phyloP scores from a whole-genome alignment of 805 yeast species.

The Nematodospora valgi region DNA sequence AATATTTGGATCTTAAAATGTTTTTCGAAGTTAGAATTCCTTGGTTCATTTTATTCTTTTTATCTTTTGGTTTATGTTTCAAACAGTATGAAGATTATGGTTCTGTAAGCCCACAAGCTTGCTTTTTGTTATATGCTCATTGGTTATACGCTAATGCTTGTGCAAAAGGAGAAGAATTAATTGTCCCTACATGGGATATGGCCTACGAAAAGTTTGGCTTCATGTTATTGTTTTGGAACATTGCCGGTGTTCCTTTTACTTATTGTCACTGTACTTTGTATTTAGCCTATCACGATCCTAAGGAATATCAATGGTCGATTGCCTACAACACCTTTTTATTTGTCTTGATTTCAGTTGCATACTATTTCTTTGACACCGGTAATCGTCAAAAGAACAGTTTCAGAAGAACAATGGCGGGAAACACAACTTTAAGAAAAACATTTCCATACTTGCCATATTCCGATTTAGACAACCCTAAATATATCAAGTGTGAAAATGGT shows the following conservation, averaged over 20 bases:
- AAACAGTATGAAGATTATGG: slow-evolving; percentile 85
- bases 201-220: slow-evolving; percentile 99
- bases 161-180: slow-evolving; percentile 95
- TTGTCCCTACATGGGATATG: slow-evolving; percentile 99
- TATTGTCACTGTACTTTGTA: slow-evolving; percentile 91
- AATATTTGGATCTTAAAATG: slow-evolving; percentile 85
- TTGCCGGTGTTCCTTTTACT: slow-evolving; percentile 98
- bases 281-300: slow-evolving; percentile 78
- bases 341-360: slow-evolving; percentile 59
- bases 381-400: slow-evolving; percentile 95
- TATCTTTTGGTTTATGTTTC: slow-evolving; percentile 68
- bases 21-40: slow-evolving; percentile 97
- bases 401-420: slow-evolving; percentile 82
- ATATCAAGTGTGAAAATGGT: slow-evolving; percentile 82
- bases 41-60: slow-evolving; percentile 86
- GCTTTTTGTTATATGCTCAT: slow-evolving; percentile 74
- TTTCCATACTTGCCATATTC: slow-evolving; percentile 93
- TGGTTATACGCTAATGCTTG: slow-evolving; percentile 97
- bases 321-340: slow-evolving; percentile 56
- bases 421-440: slow-evolving; percentile 68
- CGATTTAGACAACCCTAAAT: slow-evolving; percentile 76
- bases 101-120: slow-evolving; percentile 69
- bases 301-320: slow-evolving; percentile 73
- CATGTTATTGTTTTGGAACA: slow-evolving; percentile 98
- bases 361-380: slow-evolving; percentile 91